Base-by-base conservation (phyloP, 2,329 filamentous ascomycete genomes). In the Dactylellina sp. region DNA sequence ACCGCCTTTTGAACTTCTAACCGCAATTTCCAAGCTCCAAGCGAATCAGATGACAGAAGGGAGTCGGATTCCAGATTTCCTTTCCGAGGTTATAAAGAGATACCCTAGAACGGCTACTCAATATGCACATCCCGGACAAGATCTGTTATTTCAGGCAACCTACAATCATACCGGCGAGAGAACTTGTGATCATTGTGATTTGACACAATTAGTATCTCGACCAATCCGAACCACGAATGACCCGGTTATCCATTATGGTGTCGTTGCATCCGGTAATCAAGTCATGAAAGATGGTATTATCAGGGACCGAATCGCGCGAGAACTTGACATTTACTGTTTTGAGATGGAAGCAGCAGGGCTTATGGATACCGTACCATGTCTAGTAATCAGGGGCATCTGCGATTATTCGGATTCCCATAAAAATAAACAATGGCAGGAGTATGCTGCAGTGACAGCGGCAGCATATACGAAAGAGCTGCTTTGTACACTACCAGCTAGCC, bases 321-420 rank as follows among this genome's bases (percentile, higher is more conserved):
- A 59, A 57, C 18, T 28, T 9, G 49, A 22, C 11, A 35, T 46
- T 7, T 64, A 46, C 9, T 72, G 66, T 20, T 71, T 71, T 20
- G 65, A 71, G 28, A 65, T 65, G 61, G 61, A 65, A 20, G 61
- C 61, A 1, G 63, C 63, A 20, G 63, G 63, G 5, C 14, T 68
- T 2, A 68, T 68, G 53, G 63, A 68, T 14, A 37, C 1, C 5
- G 53, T 68, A 0, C 46, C 55, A 3, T 63, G 60, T 7, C n/a
- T 63, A n/a, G 39, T 63, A 12, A 22, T 63, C 18, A 35, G 60
- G 1, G 60, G 60, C 1, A 46, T 63, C 11, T 63, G 60, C 24
- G 60, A 63, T 14, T 63, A 63, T 24, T 63, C 35, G 20, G 60
- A 63, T 35, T 53, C 60, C 11, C 60, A 63, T 46, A 63, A 63